Base-by-base conservation (phyloP, 2,329 filamentous ascomycete species). In the Exophiala bonariae region DNA sequence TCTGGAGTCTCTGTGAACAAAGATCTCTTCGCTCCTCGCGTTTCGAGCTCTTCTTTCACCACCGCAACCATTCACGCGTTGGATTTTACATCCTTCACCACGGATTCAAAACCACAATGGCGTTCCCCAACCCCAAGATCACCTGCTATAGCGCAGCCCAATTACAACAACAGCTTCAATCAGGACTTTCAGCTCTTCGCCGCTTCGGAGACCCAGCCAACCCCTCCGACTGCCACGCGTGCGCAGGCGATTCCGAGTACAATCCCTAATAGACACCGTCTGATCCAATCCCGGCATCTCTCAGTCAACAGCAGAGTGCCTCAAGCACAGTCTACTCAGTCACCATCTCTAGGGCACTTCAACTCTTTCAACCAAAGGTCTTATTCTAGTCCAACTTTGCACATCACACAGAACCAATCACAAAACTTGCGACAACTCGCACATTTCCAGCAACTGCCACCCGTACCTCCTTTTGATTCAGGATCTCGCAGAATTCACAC, bases 121-220 rank as follows among this genome's bases (percentile, higher is more conserved):
- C 62, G 55, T 65, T 44, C 49, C 45, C 49, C 62, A 58, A 58
- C 62, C 60, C 58, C 60, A 61, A 61, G 61, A 50, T 56, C 59
- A 46, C 54, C 59, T 62, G 60, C 61, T 55, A 50, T 55, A 55
- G 56, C 58, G 56, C 54, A 55, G 45, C 47, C 49, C 31, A 47
- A 47, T 23, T 47, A 44, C 41, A 50, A 55, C 36, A 54, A 54
- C 52, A 53, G 43, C 55, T 57, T 56, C 48, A 54, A 60, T 41
- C 56, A 61, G 52, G 64, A 66, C 63, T 66, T 66, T 54, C 59
- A 63, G 44, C 61, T 66, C 43, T 65, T 63, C 57, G 60, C 55
- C 36, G 49, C 56, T 35, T 50, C 54, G 44, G 50, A 57, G 51
- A 52, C 44, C 43, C 59, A 35, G 42, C 38, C 52, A 18, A 46